phyloP scores from a whole-genome alignment of 495 filamentous ascomycete genomes.

The Cladorrhinum samala region DNA sequence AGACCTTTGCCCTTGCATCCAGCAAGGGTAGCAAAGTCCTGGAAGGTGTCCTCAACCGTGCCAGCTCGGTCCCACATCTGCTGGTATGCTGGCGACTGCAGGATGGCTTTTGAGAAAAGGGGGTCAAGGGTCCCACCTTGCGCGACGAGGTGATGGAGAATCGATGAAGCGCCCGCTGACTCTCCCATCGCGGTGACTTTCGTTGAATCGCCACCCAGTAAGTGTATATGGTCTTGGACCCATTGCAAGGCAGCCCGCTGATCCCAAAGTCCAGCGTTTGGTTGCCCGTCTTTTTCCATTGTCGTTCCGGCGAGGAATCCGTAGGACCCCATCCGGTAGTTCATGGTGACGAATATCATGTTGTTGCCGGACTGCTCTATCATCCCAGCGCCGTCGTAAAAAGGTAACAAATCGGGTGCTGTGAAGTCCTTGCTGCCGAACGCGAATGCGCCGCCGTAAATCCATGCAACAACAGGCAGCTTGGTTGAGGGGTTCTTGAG shows the following conservation, averaged over 20 bases:
- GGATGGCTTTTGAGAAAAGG: slow-evolving; percentile 39
- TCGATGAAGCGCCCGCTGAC: slow-evolving; percentile 57
- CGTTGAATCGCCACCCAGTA: slow-evolving; percentile 59
- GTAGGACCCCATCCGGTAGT: slow-evolving; percentile 24
- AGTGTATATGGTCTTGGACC: slow-evolving; percentile 39
- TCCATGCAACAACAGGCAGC: slow-evolving; percentile 6
- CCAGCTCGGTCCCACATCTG: slow-evolving; percentile 36
- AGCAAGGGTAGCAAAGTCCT: slow-evolving; percentile 38
- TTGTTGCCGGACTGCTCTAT: slow-evolving; percentile 13
- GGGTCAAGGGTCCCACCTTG: slow-evolving; percentile 46
- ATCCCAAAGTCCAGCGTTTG: slow-evolving; percentile 28
- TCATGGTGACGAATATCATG: slow-evolving; percentile 28
- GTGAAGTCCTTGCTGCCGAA: slow-evolving; percentile 20
- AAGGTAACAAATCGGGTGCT: background rate
- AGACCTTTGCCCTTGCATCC: slow-evolving; percentile 42
- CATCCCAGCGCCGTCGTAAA: slow-evolving; percentile 1
- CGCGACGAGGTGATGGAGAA: slow-evolving; percentile 62
- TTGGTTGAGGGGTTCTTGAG: background rate
- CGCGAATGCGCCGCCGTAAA: slow-evolving; percentile 33
- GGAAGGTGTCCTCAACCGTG: slow-evolving; percentile 32
- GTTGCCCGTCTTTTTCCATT: background rate
- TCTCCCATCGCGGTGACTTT: slow-evolving; percentile 64
- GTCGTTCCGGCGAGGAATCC: slow-evolving; percentile 18
- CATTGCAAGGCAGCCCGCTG: slow-evolving; percentile 25
- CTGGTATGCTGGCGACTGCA: slow-evolving; percentile 46